Conservation (phyloP, 2,329 filamentous ascomycete genomes). For the Fusarium incarnatum region DNA sequence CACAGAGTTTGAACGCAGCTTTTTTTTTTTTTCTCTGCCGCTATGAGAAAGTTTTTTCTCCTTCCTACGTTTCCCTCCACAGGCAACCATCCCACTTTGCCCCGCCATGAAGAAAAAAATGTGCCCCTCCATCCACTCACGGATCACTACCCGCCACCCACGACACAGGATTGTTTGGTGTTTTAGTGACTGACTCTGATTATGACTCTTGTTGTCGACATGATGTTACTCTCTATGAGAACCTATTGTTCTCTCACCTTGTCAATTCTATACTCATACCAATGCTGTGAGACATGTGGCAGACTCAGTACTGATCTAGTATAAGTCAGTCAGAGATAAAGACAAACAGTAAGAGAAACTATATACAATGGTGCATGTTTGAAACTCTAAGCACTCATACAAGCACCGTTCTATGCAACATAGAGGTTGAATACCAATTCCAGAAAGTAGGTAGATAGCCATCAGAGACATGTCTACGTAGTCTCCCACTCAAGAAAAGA, state of each 20-base stretch:
- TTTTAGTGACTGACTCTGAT: constrained; percentile 20
- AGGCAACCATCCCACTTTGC: constrained; percentile 20
- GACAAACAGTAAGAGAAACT: not conserved
- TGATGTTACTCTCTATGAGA: not conserved
- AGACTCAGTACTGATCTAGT: not conserved
- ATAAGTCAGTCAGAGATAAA: not conserved
- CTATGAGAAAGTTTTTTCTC: constrained; percentile 15
- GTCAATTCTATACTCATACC: not conserved
- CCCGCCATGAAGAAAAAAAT: constrained; percentile 21
- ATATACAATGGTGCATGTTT: not conserved
- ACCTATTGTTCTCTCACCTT: not conserved
- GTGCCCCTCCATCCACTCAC: constrained; percentile 34
- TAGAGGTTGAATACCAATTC: not conserved
- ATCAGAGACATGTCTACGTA: constrained; percentile 8
- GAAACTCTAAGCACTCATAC: not conserved
- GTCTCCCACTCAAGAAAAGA: constrained; percentile 1
- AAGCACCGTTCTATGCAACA: not conserved
- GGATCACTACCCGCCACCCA: constrained; percentile 27
- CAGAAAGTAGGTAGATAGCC: not conserved
- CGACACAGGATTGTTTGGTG: constrained; percentile 17
- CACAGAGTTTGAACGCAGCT: constrained; percentile 1
- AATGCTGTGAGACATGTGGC: not conserved
- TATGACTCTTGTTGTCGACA: constrained; percentile 7
- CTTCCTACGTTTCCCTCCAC: not conserved
- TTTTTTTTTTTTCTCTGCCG: constrained; percentile 25